Evolutionary conservation across 2,329 filamentous ascomycete genomes (phyloP), one percentile per base, ranked within the genome.

Genomic region (Helminthosporium solani): DNA sequence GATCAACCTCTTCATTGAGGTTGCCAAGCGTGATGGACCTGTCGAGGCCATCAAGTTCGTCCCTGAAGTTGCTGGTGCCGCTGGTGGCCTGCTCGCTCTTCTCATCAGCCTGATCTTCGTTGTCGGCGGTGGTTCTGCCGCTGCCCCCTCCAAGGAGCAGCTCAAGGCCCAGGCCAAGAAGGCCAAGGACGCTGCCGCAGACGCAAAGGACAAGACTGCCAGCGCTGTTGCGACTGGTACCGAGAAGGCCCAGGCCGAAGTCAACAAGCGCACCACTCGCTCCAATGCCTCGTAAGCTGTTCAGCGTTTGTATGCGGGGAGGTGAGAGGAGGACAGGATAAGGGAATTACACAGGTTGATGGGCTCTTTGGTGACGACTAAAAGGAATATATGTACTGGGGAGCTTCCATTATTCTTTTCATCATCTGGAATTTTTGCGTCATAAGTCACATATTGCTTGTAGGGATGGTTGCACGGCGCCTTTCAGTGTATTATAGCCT

Each of bases 31-130:
- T 63, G 86, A 95, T 73, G 35, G 35, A 25, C 90, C 91, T 47
- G 63, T 96, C 57, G 79, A 90, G 75, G 91, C 91, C 42, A 77
- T 91, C 75, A 88, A 89, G 77, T 88, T 90, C 62, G 88, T 96
- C 56, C 94, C 94, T 57, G 94, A 96, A 76, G 86, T 95, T 60
- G 89, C 90, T 54, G 90, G 84, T 66, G 88, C 84, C 65, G 76
- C 95, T 64, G 87, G 78, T 66, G 87, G 85, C 57, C 70, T 90
- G 54, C 69, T 85, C 36, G 75, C 90, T 46, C 84, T 86, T 39
- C 66, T 94, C 57, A 69, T 95, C 51, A 83, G 86, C 57, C 62
- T 96, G 54, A 73, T 88, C 51, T 80, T 82, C 57, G 63, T 95
- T 49, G 73, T 95, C 54, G 73, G 87, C 53, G 74, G 87, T 54